These are phyloP conservation scores for Parsonsia alboflavescens DNA, from an alignment of 257 asterid species.

Conservation along the genomic window DNA sequence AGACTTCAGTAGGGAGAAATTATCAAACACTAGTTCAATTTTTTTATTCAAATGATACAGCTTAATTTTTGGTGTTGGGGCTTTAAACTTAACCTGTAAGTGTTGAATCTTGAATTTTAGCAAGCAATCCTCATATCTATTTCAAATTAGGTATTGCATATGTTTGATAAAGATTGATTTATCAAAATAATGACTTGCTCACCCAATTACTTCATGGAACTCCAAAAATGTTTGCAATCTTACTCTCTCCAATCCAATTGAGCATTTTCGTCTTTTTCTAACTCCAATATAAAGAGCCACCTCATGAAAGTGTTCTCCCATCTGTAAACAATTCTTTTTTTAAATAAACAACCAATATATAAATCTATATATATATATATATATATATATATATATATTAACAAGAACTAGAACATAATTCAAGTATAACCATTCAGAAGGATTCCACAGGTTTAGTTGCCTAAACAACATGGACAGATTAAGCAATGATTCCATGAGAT, in stretches of 20 bases:
- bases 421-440: neutral
- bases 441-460: neutral
- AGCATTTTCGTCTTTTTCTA: conserved; percentile 59
- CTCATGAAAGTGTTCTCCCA: conserved; percentile 47
- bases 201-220: conserved; percentile 76
- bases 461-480: neutral
- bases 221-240: conserved; percentile 59
- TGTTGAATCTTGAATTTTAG: neutral
- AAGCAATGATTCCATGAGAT: neutral
- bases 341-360: neutral
- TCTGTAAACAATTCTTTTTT: conserved; percentile 34
- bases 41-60: neutral
- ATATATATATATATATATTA: too few species aligned
- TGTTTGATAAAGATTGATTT: neutral
- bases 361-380: too few species aligned
- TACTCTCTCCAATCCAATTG: conserved; percentile 57
- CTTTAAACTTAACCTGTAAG: neutral
- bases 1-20: neutral
- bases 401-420: neutral
- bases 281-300: conserved; percentile 66
- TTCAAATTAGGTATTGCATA: neutral
- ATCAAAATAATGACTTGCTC: conserved; percentile 22
- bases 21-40: neutral
- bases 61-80: neutral
- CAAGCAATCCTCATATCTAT: neutral